Percentiles rank a stretch among this genome's conserved stretches.
Evolutionary conservation across 2,329 filamentous ascomycete species (phyloP).

Genomic region (Fusarium begoniae): DNA sequence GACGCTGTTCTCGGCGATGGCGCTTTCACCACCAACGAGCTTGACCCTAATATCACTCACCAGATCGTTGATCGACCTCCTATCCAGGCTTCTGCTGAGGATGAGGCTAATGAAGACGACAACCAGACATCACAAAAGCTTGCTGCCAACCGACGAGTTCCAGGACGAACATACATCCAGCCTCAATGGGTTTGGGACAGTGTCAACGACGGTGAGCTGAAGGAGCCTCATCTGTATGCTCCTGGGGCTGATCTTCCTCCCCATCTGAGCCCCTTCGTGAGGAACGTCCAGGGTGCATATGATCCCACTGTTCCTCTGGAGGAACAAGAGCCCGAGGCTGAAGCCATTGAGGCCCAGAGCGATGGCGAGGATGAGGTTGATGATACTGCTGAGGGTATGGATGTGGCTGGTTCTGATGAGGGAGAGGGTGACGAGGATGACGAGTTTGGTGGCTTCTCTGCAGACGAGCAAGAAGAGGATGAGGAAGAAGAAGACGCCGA

Average conservation of each 20-base stretch:
- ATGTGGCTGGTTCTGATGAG: conserved; percentile 59
- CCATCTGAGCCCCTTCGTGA: conserved; percentile 96
- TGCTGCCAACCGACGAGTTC: conserved; percentile 75
- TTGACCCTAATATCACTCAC: conserved; percentile 90
- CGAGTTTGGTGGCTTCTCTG: conserved; percentile 60
- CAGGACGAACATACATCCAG: conserved; percentile 92
- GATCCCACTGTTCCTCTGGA: conserved; percentile 88
- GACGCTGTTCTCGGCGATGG: conserved; percentile 90
- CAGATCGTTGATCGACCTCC: conserved; percentile 93
- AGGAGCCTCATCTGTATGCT: conserved; percentile 86
- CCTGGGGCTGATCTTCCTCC: conserved; percentile 91
- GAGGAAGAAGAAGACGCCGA: conserved; percentile 71
- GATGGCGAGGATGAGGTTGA: conserved; percentile 58
- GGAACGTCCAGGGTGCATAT: conserved; percentile 85
- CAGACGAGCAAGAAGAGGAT: conserved; percentile 55
- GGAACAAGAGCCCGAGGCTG: conserved; percentile 87
- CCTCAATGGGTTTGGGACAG: conserved; percentile 99
- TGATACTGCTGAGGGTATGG: conserved; percentile 59
- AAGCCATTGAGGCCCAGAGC: conserved; percentile 78
- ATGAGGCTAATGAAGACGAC: conserved; percentile 60
- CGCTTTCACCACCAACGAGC: conserved; percentile 89
- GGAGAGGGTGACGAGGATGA: conserved; percentile 59
- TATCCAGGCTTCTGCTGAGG: conserved; percentile 66
- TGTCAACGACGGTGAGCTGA: conserved; percentile 88
- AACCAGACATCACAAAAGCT: conserved; percentile 70